phyloP scores from a whole-genome alignment of 352 stramenopile genomes.

The Plasmopara viticola region DNA sequence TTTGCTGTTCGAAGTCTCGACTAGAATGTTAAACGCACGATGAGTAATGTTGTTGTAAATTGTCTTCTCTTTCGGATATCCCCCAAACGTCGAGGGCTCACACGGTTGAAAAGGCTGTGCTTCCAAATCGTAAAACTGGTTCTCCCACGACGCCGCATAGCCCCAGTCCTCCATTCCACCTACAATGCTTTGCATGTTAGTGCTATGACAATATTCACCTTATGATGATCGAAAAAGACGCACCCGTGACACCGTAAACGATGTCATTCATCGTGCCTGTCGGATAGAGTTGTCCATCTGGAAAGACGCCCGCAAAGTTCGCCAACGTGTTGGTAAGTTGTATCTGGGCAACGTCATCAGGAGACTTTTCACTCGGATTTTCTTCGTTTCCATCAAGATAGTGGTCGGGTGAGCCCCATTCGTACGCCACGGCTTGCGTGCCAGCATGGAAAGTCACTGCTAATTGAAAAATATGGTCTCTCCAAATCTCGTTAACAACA shows the following conservation, averaged over 20 bases:
- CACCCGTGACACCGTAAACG: constrained; percentile 91
- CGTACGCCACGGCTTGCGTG: constrained; percentile 95
- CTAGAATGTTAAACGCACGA: constrained; percentile 93
- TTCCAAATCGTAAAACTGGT: constrained; percentile 29
- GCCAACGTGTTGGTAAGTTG: constrained; percentile 54
- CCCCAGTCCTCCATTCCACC: constrained; percentile 98
- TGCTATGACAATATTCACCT: too few relatives aligned
- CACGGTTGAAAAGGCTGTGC: constrained; percentile 71
- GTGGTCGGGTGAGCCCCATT: constrained; percentile 94
- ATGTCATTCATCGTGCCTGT: constrained; percentile 93
- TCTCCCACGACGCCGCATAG: constrained; percentile 90
- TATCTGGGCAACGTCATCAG: constrained; percentile 69
- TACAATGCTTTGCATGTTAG: not conserved
- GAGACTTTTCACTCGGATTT: constrained; percentile 61
- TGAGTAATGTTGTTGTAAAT: constrained; percentile 91
- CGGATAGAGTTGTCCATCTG: constrained; percentile 65
- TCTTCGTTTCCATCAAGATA: constrained; percentile 43
- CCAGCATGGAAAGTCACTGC: constrained; percentile 97
- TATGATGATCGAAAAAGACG: not conserved
- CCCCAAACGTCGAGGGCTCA: constrained; percentile 81
- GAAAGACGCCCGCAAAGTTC: constrained; percentile 67
- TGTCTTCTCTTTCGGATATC: constrained; percentile 88
- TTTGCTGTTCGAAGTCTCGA: constrained; percentile 94
- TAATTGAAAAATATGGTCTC: constrained; percentile 95
- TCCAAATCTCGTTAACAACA: constrained; percentile 95